Evolutionary conservation across 169 alveolate species (phyloP), one percentile per base, ranked within the genome.

Genomic region (Plasmodium berghei): DNA sequence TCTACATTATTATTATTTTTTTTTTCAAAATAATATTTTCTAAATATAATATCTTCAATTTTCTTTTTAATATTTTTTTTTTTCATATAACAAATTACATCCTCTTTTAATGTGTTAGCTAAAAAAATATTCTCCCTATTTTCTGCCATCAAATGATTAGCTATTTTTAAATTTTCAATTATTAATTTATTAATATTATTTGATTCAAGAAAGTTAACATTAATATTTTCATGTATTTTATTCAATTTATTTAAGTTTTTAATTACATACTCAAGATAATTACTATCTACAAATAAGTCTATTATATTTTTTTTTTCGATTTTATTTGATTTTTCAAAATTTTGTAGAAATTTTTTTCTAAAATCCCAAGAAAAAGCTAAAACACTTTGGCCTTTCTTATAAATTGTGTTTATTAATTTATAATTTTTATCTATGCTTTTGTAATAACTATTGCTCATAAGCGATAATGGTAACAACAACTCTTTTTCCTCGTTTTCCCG

Each of bases 241-340:
- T 28, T 54, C 10, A 61, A 54, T 34, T 59, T n/a, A 62, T 80
- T 69, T 62, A 80, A 42, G 8, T 34, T 40, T 42, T 54, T 69
- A 67, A 80, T 59, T 56, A 62, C 20, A 14, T 56, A 56, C 49
- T 80, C 90, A 48, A 49, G 55, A 14, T 80, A 72, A 80, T 80
- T 67, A 9, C 34, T 59, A 54, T 80, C 83, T 45, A 46, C 90
- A 55, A 80, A 80, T 59, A 80, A 22, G 69, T 67, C 83, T 48
- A 80, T 67, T 34, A 80, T 28, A 54, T 28, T 22, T 80, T 64
- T 48, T 61, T 80, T 80, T 61, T 67, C 67, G 14, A 80, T 45
- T 28, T 24, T 42, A 16, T 55, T 48, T 6, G 12, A 69, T 66
- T 80, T 72, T 62, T 12, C 49, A 45, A n/a, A 69, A 26, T 56